Percentiles rank a stretch among this genome's conserved stretches.
Evolutionary conservation across 495 filamentous ascomycete genomes (phyloP).

Genomic region (Baudoinia panamericana): DNA sequence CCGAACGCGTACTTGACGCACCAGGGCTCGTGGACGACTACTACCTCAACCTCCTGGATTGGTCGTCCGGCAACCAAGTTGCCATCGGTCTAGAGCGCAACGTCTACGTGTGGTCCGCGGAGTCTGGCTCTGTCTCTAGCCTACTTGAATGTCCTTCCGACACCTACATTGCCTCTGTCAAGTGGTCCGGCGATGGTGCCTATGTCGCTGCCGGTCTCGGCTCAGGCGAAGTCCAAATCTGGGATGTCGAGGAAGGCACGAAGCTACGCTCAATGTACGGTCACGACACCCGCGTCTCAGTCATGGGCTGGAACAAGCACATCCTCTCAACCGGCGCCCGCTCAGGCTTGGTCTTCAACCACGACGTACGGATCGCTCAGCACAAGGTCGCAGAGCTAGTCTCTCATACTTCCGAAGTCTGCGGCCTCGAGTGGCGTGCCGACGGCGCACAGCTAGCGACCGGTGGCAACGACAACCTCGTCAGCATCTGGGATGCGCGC

Average conservation of each 20-base stretch:
- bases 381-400: conserved; percentile 97
- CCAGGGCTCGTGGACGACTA: conserved; percentile 95
- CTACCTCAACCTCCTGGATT: conserved; percentile 96
- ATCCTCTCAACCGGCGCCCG: conserved; percentile 88
- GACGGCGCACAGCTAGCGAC: conserved; percentile 94
- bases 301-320: conserved; percentile 98
- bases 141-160: conserved; percentile 76
- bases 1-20: conserved; percentile 94
- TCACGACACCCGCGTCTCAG: conserved; percentile 89
- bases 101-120: conserved; percentile 98
- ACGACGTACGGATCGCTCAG: conserved; percentile 93
- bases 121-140: conserved; percentile 72
- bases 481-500: conserved; percentile 97
- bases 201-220: conserved; percentile 93
- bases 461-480: conserved; percentile 95
- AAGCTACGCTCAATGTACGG: conserved; percentile 98
- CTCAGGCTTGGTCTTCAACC: conserved; percentile 94
- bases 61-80: conserved; percentile 94
- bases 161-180: conserved; percentile 94
- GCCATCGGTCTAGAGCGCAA: conserved; percentile 93
- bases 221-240: conserved; percentile 95
- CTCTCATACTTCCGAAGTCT: conserved; percentile 93
- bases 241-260: conserved; percentile 89
- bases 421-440: conserved; percentile 90
- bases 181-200: conserved; percentile 95